phyloP scores from a whole-genome alignment of 1,284 basidiomycete species.

The Boletellus deceptivus region DNA sequence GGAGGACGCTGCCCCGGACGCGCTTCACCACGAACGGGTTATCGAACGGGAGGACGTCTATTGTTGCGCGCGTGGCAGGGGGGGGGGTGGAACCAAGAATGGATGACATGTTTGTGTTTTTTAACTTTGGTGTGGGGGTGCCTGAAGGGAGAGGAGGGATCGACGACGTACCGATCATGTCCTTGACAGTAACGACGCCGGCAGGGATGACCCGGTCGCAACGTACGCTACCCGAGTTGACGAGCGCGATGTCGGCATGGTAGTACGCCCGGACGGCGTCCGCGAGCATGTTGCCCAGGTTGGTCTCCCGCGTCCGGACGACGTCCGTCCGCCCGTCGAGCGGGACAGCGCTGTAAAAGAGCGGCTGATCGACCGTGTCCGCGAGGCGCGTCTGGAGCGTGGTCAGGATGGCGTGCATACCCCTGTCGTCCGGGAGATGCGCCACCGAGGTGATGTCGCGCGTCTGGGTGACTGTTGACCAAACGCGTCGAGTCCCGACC shows the following conservation, averaged over 20 bases:
- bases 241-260: conserved; percentile 16
- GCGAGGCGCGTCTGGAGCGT: not conserved
- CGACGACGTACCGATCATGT: conserved; percentile 15
- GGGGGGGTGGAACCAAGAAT: not conserved
- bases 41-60: conserved; percentile 10
- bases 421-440: conserved; percentile 6
- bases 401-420: conserved; percentile 1
- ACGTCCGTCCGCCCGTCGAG: conserved; percentile 5
- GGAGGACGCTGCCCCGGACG: conserved; percentile 1
- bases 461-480: conserved; percentile 4
- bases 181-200: conserved; percentile 9
- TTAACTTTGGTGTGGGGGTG: too few relatives aligned
- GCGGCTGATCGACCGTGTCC: not conserved
- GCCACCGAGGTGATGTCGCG: conserved; percentile 4
- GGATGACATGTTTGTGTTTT: too few relatives aligned
- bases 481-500: not conserved
- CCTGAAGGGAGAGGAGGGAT: too few relatives aligned
- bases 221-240: conserved; percentile 9
- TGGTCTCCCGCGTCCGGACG: conserved; percentile 6
- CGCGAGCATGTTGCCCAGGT: conserved; percentile 9
- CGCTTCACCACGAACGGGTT: conserved; percentile 11
- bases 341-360: conserved; percentile 5
- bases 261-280: conserved; percentile 22
- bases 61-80: too few relatives aligned
- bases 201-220: conserved; percentile 9